These are phyloP conservation scores for Blastobotrys americana DNA, from an alignment of 805 yeast species.

Conservation along the genomic window DNA sequence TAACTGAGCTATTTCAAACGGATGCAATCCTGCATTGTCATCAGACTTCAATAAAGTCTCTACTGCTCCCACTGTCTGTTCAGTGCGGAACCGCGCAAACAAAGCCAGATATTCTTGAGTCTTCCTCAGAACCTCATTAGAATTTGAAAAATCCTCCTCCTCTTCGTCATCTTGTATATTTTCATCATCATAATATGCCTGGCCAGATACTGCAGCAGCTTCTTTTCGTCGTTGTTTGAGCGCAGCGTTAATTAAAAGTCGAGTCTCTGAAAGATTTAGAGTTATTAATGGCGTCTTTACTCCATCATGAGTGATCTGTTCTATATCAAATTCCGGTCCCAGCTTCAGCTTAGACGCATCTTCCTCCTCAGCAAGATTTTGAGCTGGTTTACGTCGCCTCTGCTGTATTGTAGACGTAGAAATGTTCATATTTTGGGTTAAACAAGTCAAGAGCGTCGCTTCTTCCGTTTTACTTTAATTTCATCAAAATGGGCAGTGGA, in stretches of 20 bases:
- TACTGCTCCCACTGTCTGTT: slow-evolving; percentile 88
- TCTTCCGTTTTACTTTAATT: no score
- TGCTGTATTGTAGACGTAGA: slow-evolving; percentile 85
- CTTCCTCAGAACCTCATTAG: slow-evolving; percentile 68
- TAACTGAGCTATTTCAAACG: slow-evolving; percentile 89
- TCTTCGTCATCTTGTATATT: slow-evolving; percentile 31
- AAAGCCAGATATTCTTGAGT: slow-evolving; percentile 79
- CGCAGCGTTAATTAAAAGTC: slow-evolving; percentile 85
- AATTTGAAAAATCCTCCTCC: slow-evolving; percentile 31
- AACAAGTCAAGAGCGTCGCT: no score
- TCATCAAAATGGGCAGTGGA: no score
- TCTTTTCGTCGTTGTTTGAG: slow-evolving; percentile 63
- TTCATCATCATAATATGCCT: slow-evolving; percentile 29
- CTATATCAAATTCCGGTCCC: slow-evolving; percentile 86
- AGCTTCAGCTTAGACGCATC: slow-evolving; percentile 80
- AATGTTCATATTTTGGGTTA: slow-evolving; percentile 68
- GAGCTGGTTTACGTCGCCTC: slow-evolving; percentile 61
- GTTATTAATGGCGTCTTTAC: slow-evolving; percentile 71
- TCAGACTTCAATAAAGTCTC: slow-evolving; percentile 72
- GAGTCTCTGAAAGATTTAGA: slow-evolving; percentile 80
- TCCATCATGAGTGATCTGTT: slow-evolving; percentile 77
- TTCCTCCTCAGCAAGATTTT: slow-evolving; percentile 75
- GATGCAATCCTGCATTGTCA: slow-evolving; percentile 75
- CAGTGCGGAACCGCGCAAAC: slow-evolving; percentile 86
- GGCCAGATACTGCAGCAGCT: slow-evolving; percentile 21